Conservation (phyloP, 306 rosid genomes). For the Lupinus albus region DNA sequence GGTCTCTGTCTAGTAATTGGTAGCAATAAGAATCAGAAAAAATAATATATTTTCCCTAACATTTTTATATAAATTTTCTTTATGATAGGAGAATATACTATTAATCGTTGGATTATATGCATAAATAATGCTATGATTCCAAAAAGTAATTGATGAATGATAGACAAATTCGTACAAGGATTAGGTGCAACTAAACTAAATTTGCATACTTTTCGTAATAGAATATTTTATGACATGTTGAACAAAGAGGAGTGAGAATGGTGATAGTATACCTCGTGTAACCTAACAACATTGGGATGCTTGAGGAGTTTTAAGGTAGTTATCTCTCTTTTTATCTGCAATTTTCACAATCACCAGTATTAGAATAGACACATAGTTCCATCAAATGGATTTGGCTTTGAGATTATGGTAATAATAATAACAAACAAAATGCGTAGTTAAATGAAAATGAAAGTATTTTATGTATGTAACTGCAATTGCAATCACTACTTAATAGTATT, state of each 20-base stretch:
- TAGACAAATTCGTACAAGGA: too few relatives aligned
- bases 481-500: too few relatives aligned
- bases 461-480: too few relatives aligned
- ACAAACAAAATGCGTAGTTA: neutral
- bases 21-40: neutral
- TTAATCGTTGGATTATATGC: too few relatives aligned
- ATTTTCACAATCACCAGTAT: constrained; percentile 24
- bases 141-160: neutral
- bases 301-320: constrained; percentile 73
- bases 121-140: neutral
- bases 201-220: neutral
- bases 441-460: neutral
- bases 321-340: constrained; percentile 95
- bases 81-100: too few relatives aligned
- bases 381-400: neutral
- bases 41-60: too few relatives aligned
- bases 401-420: too few relatives aligned
- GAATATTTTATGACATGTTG: neutral
- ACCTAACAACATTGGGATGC: constrained; percentile 85
- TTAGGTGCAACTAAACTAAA: neutral
- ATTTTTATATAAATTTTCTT: too few relatives aligned
- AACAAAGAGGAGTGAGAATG: neutral
- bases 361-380: neutral
- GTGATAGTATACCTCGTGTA: constrained; percentile 76
- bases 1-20: neutral